phyloP scores from a whole-genome alignment of 768 basidiomycete species.

The Trametes elegans region DNA sequence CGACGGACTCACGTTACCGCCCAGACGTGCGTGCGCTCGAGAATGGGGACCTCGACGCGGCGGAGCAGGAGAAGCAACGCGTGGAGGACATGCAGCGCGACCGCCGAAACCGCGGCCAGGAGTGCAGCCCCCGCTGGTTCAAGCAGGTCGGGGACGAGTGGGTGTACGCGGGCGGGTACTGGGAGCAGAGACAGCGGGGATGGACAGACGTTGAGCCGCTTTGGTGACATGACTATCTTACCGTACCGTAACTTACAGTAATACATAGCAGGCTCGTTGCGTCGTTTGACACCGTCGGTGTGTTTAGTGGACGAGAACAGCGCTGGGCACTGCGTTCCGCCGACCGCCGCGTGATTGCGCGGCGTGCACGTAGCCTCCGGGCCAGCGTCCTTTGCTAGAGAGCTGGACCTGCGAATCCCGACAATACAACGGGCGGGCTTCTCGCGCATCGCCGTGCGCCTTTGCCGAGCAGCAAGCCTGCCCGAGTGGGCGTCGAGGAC shows the following conservation, averaged over 20 bases:
- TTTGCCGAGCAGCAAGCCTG: not conserved
- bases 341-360: conserved; percentile 6
- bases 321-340: not conserved
- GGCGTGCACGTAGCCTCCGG: not conserved
- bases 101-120: conserved; percentile 58
- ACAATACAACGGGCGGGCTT: conserved; percentile 14
- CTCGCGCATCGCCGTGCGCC: conserved; percentile 1
- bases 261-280: conserved; percentile 13
- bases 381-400: not conserved
- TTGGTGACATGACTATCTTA: conserved; percentile 49
- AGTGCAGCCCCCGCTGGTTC: conserved; percentile 74
- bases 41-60: conserved; percentile 65
- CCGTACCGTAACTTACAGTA: conserved; percentile 14
- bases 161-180: conserved; percentile 78
- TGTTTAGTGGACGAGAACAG: not conserved
- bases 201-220: conserved; percentile 62
- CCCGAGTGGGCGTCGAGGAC: not conserved
- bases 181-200: conserved; percentile 67
- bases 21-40: conserved; percentile 85
- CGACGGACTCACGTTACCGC: conserved; percentile 79
- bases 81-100: conserved; percentile 78
- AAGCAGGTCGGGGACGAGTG: conserved; percentile 66
- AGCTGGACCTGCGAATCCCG: conserved; percentile 1
- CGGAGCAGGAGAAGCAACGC: conserved; percentile 69
- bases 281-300: not conserved